Evolutionary conservation across 495 filamentous ascomycete genomes (phyloP).

Genomic region (Cercophora samala): DNA sequence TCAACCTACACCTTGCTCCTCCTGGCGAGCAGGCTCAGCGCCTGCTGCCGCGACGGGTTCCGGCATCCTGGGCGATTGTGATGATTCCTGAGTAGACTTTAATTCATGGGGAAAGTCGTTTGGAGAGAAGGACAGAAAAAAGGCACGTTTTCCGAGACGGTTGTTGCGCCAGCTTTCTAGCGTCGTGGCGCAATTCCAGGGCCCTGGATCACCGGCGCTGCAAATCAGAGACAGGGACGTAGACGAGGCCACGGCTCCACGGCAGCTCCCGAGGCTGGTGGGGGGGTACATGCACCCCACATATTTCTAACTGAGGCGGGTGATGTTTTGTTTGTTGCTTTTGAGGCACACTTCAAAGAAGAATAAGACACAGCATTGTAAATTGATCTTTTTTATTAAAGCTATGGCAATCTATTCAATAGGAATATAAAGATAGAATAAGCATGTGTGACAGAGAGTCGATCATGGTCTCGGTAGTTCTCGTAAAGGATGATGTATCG

Average conservation of each 20-base stretch:
- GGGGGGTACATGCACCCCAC: background rate
- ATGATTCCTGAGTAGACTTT: background rate
- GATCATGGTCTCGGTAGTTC: too few relatives aligned
- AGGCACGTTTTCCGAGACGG: background rate
- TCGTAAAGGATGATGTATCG: too few relatives aligned
- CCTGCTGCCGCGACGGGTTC: conserved; percentile 30
- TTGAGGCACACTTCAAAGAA: background rate
- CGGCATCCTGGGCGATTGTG: conserved; percentile 35
- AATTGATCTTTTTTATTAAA: too few relatives aligned
- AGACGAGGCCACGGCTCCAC: conserved; percentile 15
- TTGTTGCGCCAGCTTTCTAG: background rate
- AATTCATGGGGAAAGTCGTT: background rate
- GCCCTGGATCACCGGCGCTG: background rate
- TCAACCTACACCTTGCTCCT: conserved; percentile 41
- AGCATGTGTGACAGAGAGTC: too few relatives aligned
- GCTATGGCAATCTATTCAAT: too few relatives aligned
- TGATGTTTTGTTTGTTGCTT: background rate
- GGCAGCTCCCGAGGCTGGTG: background rate
- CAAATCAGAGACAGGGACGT: conserved; percentile 10
- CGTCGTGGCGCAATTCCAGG: background rate
- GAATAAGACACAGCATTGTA: background rate
- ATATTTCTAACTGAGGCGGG: background rate
- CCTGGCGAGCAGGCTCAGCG: conserved; percentile 29
- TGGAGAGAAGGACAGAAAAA: background rate
- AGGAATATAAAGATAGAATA: too few relatives aligned